Evolutionary conservation across 305 asterid species (phyloP).

Genomic region (Salvia sclarea): DNA sequence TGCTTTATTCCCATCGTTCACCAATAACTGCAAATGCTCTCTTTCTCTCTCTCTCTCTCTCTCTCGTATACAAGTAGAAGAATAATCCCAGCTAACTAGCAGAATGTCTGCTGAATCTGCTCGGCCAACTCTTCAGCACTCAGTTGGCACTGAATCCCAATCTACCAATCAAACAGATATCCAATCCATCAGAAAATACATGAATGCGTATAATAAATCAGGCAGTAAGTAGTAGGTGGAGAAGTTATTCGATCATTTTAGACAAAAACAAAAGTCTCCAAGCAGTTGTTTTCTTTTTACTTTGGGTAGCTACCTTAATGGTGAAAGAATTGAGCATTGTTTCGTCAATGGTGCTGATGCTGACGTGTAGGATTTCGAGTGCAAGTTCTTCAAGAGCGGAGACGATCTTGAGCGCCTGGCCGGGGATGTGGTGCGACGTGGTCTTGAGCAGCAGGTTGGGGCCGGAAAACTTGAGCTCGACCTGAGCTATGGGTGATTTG

Average conservation of each 20-base stretch:
- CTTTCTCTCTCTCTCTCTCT: neutral
- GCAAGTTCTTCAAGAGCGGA: constrained; percentile 68
- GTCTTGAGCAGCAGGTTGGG: constrained; percentile 71
- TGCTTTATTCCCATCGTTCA: constrained; percentile 5
- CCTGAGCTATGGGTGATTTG: constrained; percentile 71
- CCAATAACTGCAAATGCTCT: constrained; percentile 5
- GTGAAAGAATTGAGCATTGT: constrained; percentile 77
- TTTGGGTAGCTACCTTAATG: constrained; percentile 93
- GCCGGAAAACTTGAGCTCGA: constrained; percentile 84
- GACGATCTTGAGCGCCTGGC: constrained; percentile 66
- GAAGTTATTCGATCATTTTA: constrained; percentile 16
- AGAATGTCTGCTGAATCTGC: constrained; percentile 84
- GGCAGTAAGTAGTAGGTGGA: constrained; percentile 21
- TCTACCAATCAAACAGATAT: constrained; percentile 40
- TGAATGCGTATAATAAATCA: constrained; percentile 25
- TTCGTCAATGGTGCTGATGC: constrained; percentile 58
- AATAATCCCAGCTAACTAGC: constrained; percentile 28
- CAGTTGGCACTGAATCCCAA: constrained; percentile 93
- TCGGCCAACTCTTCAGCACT: constrained; percentile 94
- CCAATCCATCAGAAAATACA: constrained; percentile 3
- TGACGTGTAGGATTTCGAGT: constrained; percentile 75
- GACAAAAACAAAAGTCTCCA: constrained; percentile 9
- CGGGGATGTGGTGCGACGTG: constrained; percentile 64
- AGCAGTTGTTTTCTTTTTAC: constrained; percentile 35
- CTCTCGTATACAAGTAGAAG: neutral